Base-by-base conservation (phyloP, 2,329 filamentous ascomycete species). In the Nothopassalora personata region DNA sequence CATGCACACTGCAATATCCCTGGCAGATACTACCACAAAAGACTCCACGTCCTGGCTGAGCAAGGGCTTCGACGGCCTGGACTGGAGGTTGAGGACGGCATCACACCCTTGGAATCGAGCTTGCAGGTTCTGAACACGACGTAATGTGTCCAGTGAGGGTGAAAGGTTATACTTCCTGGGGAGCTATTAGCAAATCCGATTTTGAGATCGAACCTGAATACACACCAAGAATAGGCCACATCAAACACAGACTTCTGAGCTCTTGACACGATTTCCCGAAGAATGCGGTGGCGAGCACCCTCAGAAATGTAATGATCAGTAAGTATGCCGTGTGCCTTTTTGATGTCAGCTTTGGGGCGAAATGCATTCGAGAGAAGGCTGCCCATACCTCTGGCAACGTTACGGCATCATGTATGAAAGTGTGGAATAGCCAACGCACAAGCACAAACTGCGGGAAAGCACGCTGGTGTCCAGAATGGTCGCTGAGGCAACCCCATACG, bases 291-390 rank as follows among this genome's bases (percentile, higher is more conserved):
- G 47, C 94, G 85, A 46, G 91, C 91, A 74, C 93, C 91, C 66
- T 95, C 90, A 53, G 89, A 92, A 68, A 97, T 91, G 76, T 96
- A 90, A 73, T 96, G 93, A 68, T 96, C 90, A 58, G 90, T 83
- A 79, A 97, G 87, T 62, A 86, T 78, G 52, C 81, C 81, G 60
- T 83, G 79, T 18, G 79, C 79, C 83, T 86, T 66, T 51, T 18
- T 6, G 19, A 54, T 48, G 70, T 77, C 64, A 77, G 76, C 64
- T 48, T 23, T 23, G 23, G 23, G 23, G 30, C 28, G 11, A 19
- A 18, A 27, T 30, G 7, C 10, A 11, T 8, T 15, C 15, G 10
- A 53, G 19, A 30, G 8, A 13, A 27, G 31, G 1, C 19, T 23
- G 7, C 5, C 47, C 70, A 67, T 80, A 85, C 91, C 81, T 99